Evolutionary conservation across 305 asterid genomes (phyloP), one percentile per base, ranked within the genome.

Genomic region (Fraxinus platypoda): DNA sequence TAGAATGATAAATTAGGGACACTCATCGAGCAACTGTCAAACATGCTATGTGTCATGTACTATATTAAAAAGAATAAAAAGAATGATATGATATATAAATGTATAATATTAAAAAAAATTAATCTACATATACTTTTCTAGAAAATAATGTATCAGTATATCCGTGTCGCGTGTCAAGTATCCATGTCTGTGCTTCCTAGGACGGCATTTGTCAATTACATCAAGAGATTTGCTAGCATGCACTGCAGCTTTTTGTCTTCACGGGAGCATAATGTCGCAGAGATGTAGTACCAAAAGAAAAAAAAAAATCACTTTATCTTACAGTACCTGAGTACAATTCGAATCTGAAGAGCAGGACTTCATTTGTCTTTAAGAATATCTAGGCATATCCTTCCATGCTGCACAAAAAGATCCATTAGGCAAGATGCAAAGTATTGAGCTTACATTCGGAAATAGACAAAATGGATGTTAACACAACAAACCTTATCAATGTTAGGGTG

Each of bases 401-500:
- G 88, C 86, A 84, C 30, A 41, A 34, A 38, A 78, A 59, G 66
- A 66, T 80, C 78, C 72, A 80, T 83, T 59, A 80, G 73, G n/a
- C 30, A 62, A 37, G 62, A 78, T 33, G 49, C 81, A 59, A 75
- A 68, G 77, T 1, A 78, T 75, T 57, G 59, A 34, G 57, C 17
- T 2, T 13, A 52, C 35, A 33, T 6, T 33, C 35, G 6, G 6
- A 33, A 33, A 33, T 3, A 75, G 12, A 83, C 34, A 76, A 43
- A 68, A 79, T 49, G 33, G 66, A 54, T 73, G 75, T 30, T 54
- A 41, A 83, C 41, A 70, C 54, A 57, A 84, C 95, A 43, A 74
- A 92, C 99, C 97, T 94, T 95, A 71, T 94, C 99, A 80, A 95
- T 94, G 92, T 95, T 94, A 3, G 99, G 98, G 89, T 95, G 99